Evolutionary conservation across 2,329 filamentous ascomycete species (phyloP), one percentile per base, ranked within the genome.

Genomic region (Penicillium sp.): DNA sequence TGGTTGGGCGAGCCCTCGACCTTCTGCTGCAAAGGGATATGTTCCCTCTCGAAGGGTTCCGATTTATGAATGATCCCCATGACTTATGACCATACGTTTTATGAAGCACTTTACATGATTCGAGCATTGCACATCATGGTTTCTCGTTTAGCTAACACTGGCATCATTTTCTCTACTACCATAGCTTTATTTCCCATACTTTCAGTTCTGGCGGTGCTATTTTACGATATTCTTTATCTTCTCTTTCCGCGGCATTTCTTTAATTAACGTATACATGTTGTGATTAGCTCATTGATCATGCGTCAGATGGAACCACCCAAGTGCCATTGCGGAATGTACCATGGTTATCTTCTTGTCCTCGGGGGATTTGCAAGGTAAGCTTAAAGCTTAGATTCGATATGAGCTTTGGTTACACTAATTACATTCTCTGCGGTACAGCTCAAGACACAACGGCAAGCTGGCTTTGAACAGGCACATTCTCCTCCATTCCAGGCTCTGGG

Each of bases 381-480:
- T 4, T 8, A 8, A 2, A 39, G 5, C 2, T n/a, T 22, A 22
- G 19, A 22, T 13, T 8, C 28, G 2, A 2, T 22, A 1, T 2
- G n/a, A 7, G 4, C 9, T 13, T 25, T 9, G 4, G 13, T 25
- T 25, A 4, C 22, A 25, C 22, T 22, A 8, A 8, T 2, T 4
- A 2, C 8, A 25, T 25, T 25, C 22, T 25, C 22, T 25, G 7
- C 22, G 22, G 8, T 25, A 25, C 22, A 9, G 2, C 16, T 47
- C 9, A 56, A 1, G 42, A 45, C 5, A 59, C 58, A 16, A 50
- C 49, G 8, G 65, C 65, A 11, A 68, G 45, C 11, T 50, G 43
- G n/a, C 59, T 61, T 13, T 57, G 50, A 1, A 67, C 63, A 6
- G 64, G 58, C 12, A 67, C 42, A 41, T 68, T 68, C 18, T 57